Evolutionary conservation across 2,329 filamentous ascomycete genomes (phyloP).

Genomic region (Stagonosporopsis vannaccii): DNA sequence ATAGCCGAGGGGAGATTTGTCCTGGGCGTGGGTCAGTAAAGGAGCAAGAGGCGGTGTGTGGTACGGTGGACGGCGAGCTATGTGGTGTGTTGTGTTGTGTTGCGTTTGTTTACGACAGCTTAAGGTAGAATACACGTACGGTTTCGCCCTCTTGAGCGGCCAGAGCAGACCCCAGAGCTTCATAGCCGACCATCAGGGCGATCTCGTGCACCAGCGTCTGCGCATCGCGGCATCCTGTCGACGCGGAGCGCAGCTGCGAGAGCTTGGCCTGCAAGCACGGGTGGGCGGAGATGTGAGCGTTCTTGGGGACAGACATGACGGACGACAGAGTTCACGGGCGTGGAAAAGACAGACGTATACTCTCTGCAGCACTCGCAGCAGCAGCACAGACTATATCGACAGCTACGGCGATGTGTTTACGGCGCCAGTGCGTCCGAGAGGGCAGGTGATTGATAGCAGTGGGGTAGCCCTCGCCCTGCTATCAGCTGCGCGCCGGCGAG

Average conservation of each 20-base stretch:
- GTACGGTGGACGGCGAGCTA: not conserved
- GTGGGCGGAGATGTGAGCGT: constrained; percentile 80
- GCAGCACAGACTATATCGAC: constrained; percentile 2
- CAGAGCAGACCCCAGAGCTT: constrained; percentile 75
- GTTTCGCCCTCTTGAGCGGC: constrained; percentile 65
- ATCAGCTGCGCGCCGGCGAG: constrained; percentile 1
- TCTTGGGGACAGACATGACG: constrained; percentile 56
- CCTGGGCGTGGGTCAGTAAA: constrained; percentile 59
- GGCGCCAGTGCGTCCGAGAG: not conserved
- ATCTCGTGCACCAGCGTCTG: constrained; percentile 88
- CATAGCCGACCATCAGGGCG: constrained; percentile 78
- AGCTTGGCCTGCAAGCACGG: constrained; percentile 89
- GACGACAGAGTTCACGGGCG: constrained; percentile 1
- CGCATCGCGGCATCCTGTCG: constrained; percentile 75
- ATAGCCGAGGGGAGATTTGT: constrained; percentile 78
- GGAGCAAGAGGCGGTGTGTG: not conserved
- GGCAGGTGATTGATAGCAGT: constrained; percentile 19
- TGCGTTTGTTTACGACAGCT: too few relatives aligned
- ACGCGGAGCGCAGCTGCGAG: constrained; percentile 81
- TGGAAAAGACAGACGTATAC: constrained; percentile 2
- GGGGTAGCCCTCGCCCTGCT: constrained; percentile 8
- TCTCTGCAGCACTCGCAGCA: not conserved
- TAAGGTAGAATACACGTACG: constrained; percentile 58
- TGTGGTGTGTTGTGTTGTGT: not conserved
- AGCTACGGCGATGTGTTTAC: constrained; percentile 2